A percentile compares a stretch with the other conserved stretches of the same genome.
Evolutionary conservation across 1,284 basidiomycete genomes (phyloP).

Genomic region (Ceratobasidium theobromae): DNA sequence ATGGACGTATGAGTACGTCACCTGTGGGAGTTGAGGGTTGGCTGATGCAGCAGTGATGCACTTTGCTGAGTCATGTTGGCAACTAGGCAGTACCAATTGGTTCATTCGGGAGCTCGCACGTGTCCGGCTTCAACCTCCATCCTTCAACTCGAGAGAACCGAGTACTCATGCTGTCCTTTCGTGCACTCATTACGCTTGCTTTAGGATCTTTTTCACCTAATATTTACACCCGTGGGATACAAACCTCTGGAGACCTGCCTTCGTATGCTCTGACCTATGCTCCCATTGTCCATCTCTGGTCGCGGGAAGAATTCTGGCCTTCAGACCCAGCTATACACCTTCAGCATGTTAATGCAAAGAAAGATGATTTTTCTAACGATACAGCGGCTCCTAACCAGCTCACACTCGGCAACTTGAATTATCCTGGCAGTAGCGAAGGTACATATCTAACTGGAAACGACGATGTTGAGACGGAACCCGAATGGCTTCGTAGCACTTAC

Average conservation of each 20-base stretch:
- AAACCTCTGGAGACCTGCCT: constrained; percentile 37
- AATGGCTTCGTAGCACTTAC: constrained; percentile 26
- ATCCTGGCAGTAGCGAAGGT: constrained; percentile 8
- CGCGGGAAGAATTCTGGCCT: constrained; percentile 43
- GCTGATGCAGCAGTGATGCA: neutral
- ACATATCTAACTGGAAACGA: constrained; percentile 25
- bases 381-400: constrained; percentile 11
- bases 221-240: neutral
- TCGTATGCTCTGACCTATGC: constrained; percentile 40
- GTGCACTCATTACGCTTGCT: neutral
- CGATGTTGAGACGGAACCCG: constrained; percentile 14
- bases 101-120: neutral
- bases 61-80: constrained; percentile 5
- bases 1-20: too few species aligned
- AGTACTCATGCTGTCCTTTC: neutral
- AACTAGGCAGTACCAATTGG: neutral
- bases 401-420: constrained; percentile 22
- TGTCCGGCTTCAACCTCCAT: neutral
- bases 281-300: constrained; percentile 41
- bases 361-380: constrained; percentile 5
- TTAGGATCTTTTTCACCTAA: neutral
- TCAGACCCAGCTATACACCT: constrained; percentile 43
- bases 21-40: too few species aligned
- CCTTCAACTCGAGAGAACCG: neutral
- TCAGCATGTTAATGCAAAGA: constrained; percentile 38